These are phyloP conservation scores for Iris macrosiphon DNA, from an alignment of 106 monocot genomes.

Conservation along the genomic window DNA sequence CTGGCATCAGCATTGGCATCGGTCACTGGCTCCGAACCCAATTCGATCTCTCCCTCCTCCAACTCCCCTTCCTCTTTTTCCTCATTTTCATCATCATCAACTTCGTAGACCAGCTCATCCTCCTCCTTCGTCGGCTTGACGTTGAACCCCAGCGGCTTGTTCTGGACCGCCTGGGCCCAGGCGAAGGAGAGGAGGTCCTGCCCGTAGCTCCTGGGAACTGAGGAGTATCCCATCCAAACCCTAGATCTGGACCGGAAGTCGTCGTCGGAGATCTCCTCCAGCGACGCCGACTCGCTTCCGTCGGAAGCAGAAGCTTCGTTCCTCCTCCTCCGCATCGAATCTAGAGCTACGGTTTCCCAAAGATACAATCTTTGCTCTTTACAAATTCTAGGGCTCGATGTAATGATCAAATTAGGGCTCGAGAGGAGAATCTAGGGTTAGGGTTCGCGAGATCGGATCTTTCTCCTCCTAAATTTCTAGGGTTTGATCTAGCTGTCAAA, in stretches of 20 bases:
- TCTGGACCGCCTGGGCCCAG: conserved; percentile 93
- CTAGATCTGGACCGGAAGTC: conserved; percentile 47
- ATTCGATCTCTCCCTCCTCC: conserved; percentile 84
- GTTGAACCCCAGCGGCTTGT: conserved; percentile 62
- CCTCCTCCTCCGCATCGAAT: conserved; percentile 21
- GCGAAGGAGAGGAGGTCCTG: conserved; percentile 69
- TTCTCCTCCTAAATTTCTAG: too few relatives aligned
- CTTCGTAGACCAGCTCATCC: conserved; percentile 8
- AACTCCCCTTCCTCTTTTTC: conserved; percentile 87
- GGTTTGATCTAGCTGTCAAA: not conserved
- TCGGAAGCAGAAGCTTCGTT: conserved; percentile 42
- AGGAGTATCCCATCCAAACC: conserved; percentile 38
- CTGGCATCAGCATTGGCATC: conserved; percentile 15
- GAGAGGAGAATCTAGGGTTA: not conserved
- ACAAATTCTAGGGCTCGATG: conserved; percentile 1
- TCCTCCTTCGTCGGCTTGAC: conserved; percentile 2
- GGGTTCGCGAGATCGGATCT: too few relatives aligned
- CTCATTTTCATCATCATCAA: conserved; percentile 6
- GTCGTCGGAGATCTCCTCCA: conserved; percentile 51
- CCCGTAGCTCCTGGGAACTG: conserved; percentile 31
- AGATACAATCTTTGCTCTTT: too few relatives aligned
- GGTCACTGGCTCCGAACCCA: conserved; percentile 15
- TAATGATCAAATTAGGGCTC: conserved; percentile 4
- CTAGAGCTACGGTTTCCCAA: too few relatives aligned
- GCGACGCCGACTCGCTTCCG: too few relatives aligned